Evolutionary conservation across 768 basidiomycete species (phyloP), one percentile per base, ranked within the genome.

Genomic region (Lactarius trivialis): DNA sequence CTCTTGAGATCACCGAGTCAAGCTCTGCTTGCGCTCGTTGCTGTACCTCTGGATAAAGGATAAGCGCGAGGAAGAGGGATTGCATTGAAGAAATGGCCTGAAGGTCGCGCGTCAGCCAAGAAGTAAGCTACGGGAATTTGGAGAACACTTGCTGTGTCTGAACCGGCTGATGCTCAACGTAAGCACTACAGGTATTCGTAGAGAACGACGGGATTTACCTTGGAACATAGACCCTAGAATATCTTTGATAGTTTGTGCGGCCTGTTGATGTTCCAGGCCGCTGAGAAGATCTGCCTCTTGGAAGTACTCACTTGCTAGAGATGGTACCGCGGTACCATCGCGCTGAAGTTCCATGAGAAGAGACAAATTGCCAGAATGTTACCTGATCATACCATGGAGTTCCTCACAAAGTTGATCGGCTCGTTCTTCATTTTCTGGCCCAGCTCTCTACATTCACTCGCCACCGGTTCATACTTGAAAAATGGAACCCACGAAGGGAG

Each of bases 21-120:
- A 66, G 58, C 41, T 74, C 73, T 12, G 41, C 66, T 60, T 74
- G 64, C 14, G 64, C 64, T 21, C 53, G 61, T 8, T 58, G 48
- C 45, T 71, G 68, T 2, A 70, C 57, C 3, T 69, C 68, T 11
- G 71, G 72, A 56, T 70, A 58, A 28, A 70, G 59, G 12, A 65
- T 50, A 66, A 71, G 70, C 11, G 69, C 70, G 2, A 71, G 63
- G 45, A 73, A 64, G 52, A 73, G 69, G 4, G 73, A 67, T 4
- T 52, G 24, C 9, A 71, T 32, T 21, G 64, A 19, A 2, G 61
- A 51, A 26, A 45, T 32, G n/a, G 45, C 58, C 64, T 65, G 15
- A 9, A 28, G 37, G 4, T 19, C 7, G 8, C 7, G 32, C 5
- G 36, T 60, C 7, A 55, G 39, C 7, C 19, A 19, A 12, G 28